A percentile compares a stretch with the other conserved stretches of the same genome.
Evolutionary conservation across 139 green algal genomes (phyloP).

Genomic region (Chlorella vulgaris): DNA sequence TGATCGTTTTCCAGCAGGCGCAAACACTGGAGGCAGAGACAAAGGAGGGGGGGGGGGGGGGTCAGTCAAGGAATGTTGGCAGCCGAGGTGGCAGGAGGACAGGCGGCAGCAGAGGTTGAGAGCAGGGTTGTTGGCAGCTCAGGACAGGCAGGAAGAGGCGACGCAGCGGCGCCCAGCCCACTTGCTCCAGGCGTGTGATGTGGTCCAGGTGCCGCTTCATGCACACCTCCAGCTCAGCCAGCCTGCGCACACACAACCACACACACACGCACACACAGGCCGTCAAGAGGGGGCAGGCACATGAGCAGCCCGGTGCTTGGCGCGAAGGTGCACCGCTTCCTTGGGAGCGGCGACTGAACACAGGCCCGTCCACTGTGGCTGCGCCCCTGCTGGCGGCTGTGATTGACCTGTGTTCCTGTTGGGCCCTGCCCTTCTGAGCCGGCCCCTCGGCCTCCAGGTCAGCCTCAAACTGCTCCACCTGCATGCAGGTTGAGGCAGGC

Average conservation of each 20-base stretch:
- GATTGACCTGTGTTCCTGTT: background rate
- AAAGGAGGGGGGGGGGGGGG: background rate
- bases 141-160: no score
- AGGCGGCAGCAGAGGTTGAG: background rate
- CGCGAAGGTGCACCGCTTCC: background rate
- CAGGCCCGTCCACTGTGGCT: background rate
- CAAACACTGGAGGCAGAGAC: conserved; percentile 5
- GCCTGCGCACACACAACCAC: background rate
- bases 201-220: conserved; percentile 38
- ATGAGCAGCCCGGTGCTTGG: no score
- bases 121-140: background rate
- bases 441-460: conserved; percentile 25
- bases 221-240: conserved; percentile 30
- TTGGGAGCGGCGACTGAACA: no score
- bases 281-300: no score
- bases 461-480: conserved; percentile 46
- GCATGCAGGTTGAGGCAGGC: background rate
- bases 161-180: no score
- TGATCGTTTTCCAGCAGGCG: conserved; percentile 56
- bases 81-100: no score
- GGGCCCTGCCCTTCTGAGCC: conserved; percentile 7
- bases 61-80: no score
- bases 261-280: no score
- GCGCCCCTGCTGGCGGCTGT: background rate
- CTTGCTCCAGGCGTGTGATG: conserved; percentile 31